Evolutionary conservation across 1,284 basidiomycete genomes (phyloP), one percentile per base, ranked within the genome.

Genomic region (Veloboletus limbatus): DNA sequence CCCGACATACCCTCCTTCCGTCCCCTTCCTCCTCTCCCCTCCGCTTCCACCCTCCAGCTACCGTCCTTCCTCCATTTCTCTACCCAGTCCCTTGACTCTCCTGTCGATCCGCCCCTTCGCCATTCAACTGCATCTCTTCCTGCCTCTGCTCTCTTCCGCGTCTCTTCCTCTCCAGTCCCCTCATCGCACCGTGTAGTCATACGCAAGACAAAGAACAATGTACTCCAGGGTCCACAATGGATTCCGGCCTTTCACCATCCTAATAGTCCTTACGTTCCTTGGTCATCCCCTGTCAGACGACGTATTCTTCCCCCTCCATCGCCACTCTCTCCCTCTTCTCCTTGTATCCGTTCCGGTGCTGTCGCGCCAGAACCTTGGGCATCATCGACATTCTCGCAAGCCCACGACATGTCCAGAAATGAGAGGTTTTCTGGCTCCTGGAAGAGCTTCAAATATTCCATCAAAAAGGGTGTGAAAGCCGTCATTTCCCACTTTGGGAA

Each of bases 231-330:
- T 24, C 67, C 67, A 1, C 59, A 61, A 8, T 67, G 65, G 63
- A 54, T 66, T 27, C 67, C 66, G 3, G 65, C 67, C 39, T 65
- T 72, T 34, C 63, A 69, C 36, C 72, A 76, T 54, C 71, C 72
- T 5, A 77, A 77, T 44, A 74, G 71, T 54, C 75, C 76, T 22
- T 75, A 75, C 43, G 69, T 73, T 6, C 75, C 74, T 11, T 77
- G 72, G 73, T 52, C 66, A 6, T 60, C 65, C 20, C 59, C 67
- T n/a, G 55, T 64, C 39, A 66, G 72, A 42, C 66, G 60, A 28
- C 61, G 68, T 38, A 66, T 72, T 40, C 59, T 76, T 32, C 59
- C 55, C 6, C 64, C 66, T 22, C 50, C 53, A 21, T 54, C 63
- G 4, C 65, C 67, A 2, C 44, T 46, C 25, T 47, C 49, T 24